Evolutionary conservation across 2,329 filamentous ascomycete genomes (phyloP).

Genomic region (Ophiostoma australiae): DNA sequence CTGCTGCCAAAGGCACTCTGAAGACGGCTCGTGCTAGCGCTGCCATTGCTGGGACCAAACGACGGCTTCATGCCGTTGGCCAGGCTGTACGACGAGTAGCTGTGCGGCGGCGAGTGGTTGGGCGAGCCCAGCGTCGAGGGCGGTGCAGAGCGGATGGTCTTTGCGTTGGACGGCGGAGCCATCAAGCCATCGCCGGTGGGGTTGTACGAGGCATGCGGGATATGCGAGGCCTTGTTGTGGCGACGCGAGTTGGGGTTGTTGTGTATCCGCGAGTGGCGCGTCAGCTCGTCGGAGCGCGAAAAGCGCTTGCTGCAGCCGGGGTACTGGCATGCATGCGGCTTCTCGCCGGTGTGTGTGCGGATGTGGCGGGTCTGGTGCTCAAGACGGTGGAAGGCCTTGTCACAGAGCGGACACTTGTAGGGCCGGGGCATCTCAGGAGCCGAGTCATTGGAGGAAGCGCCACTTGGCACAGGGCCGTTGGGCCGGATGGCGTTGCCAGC

Average conservation of each 20-base stretch:
- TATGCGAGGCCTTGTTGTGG: slow-evolving; percentile 69
- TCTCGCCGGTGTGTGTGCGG: slow-evolving; percentile 71
- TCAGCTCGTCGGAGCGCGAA: slow-evolving; percentile 92
- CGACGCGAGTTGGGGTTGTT: slow-evolving; percentile 96
- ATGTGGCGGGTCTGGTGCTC: slow-evolving; percentile 92
- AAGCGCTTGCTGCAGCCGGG: slow-evolving; percentile 96
- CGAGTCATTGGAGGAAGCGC: slow-evolving; percentile 50
- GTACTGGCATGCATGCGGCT: slow-evolving; percentile 93
- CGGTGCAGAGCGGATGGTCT: slow-evolving; percentile 82
- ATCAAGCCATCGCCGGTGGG: slow-evolving; percentile 60
- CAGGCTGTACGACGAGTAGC: slow-evolving; percentile 66
- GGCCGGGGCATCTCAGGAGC: slow-evolving; percentile 75
- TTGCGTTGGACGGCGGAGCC: slow-evolving; percentile 67
- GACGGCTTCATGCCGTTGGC: slow-evolving; percentile 44
- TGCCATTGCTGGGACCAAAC: slow-evolving; percentile 39
- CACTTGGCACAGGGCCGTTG: slow-evolving; percentile 57
- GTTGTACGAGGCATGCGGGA: slow-evolving; percentile 43
- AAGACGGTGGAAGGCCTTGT: slow-evolving; percentile 96
- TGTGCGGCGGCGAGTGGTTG: slow-evolving; percentile 91
- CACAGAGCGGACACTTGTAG: slow-evolving; percentile 97
- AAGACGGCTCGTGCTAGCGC: slow-evolving; percentile 26
- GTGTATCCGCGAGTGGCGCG: slow-evolving; percentile 94
- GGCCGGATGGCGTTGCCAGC: slow-evolving; percentile 50
- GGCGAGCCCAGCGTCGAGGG: slow-evolving; percentile 83
- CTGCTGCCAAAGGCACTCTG: not conserved